These are phyloP conservation scores for Diplodia intermedia DNA, from an alignment of 2,329 filamentous ascomycete species.

Conservation along the genomic window DNA sequence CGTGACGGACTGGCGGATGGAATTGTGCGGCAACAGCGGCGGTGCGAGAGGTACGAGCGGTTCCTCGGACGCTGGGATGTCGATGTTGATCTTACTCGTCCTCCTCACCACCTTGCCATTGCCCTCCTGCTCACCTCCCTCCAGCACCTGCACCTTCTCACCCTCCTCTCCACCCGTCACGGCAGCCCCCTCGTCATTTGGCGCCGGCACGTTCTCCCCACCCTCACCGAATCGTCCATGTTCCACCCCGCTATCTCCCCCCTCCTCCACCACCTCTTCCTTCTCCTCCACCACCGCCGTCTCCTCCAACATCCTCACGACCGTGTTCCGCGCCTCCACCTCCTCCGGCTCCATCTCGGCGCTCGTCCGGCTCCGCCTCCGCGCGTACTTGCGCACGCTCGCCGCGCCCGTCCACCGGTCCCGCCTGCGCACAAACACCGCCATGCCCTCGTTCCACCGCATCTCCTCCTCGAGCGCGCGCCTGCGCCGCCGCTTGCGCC, in stretches of 20 bases:
- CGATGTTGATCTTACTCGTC: background rate
- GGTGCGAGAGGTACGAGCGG: slow-evolving; percentile 72
- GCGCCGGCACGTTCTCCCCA: background rate
- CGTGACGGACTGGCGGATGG: slow-evolving; percentile 78
- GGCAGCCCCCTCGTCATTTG: background rate
- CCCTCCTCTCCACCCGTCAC: background rate
- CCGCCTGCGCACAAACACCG: slow-evolving; percentile 77
- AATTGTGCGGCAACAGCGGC: slow-evolving; percentile 75
- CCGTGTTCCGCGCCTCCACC: slow-evolving; percentile 13
- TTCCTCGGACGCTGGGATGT: slow-evolving; percentile 32
- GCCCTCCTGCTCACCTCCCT: background rate
- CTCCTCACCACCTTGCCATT: background rate
- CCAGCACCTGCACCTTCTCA: background rate
- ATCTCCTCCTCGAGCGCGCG: slow-evolving; percentile 52
- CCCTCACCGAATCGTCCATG: background rate
- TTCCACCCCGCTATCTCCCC: background rate
- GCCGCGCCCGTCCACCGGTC: slow-evolving; percentile 84
- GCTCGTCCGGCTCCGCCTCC: slow-evolving; percentile 55
- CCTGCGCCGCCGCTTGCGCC: slow-evolving; percentile 49
- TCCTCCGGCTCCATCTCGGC: slow-evolving; percentile 35
- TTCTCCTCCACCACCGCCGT: slow-evolving; percentile 17
- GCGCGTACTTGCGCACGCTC: slow-evolving; percentile 52
- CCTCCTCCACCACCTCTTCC: background rate
- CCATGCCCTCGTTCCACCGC: slow-evolving; percentile 79
- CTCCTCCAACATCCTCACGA: slow-evolving; percentile 14